A percentile compares a stretch with the other conserved stretches of the same genome.
phyloP scores from a whole-genome alignment of 805 yeast species.

The Saccharomycopsis guyanensis region DNA sequence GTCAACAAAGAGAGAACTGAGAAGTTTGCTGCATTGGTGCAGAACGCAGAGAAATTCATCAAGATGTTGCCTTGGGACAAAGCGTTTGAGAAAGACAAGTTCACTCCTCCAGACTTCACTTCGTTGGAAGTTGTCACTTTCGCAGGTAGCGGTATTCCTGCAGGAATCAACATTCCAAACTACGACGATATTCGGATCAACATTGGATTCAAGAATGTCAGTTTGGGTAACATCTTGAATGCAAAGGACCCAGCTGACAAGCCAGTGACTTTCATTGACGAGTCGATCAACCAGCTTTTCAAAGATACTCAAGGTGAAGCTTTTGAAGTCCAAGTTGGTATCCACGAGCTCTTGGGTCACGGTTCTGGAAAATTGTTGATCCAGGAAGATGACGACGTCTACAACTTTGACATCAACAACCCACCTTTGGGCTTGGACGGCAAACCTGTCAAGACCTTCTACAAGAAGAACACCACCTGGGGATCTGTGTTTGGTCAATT shows the following conservation, averaged over 20 bases:
- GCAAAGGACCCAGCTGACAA: slow-evolving; percentile 65
- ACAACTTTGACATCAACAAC: slow-evolving; percentile 58
- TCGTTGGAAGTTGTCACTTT: slow-evolving; percentile 84
- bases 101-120: slow-evolving; percentile 89
- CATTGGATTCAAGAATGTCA: slow-evolving; percentile 82
- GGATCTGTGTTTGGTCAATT: slow-evolving; percentile 60
- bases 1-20: slow-evolving; percentile 82
- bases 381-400: slow-evolving; percentile 52
- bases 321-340: slow-evolving; percentile 89
- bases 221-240: slow-evolving; percentile 76
- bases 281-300: slow-evolving; percentile 46
- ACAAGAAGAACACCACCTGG: slow-evolving; percentile 84
- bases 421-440: slow-evolving; percentile 59
- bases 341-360: slow-evolving; percentile 86
- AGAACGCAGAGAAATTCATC: slow-evolving; percentile 58
- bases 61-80: slow-evolving; percentile 68
- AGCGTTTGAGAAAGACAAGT: slow-evolving; percentile 72
- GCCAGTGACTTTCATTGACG: slow-evolving; percentile 58
- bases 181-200: slow-evolving; percentile 83
- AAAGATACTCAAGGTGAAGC: slow-evolving; percentile 71
- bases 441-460: slow-evolving; percentile 58
- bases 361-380: slow-evolving; percentile 79
- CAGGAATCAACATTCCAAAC: slow-evolving; percentile 89
- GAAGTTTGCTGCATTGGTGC: slow-evolving; percentile 65
- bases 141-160: slow-evolving; percentile 87